Base-by-base conservation (phyloP, 805 yeast species). In the Candida easanensis region DNA sequence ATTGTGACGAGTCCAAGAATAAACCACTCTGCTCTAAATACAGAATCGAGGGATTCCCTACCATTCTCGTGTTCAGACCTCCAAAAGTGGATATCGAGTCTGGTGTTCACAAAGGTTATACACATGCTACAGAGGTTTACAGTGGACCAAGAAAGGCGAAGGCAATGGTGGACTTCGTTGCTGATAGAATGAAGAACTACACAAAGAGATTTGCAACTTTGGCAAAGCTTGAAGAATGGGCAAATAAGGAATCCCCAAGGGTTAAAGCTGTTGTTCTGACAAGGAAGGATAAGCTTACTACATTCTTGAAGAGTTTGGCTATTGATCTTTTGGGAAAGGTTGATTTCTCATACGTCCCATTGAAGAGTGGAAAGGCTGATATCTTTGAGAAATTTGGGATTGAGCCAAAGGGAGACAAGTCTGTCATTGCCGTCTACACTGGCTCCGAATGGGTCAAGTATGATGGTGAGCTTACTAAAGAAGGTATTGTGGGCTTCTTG, bases 41-140 rank as follows among this genome's bases (percentile, higher is more conserved):
- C 61, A 71, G 74, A 42, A 67, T 93, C 23, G 70, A 77, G 52
- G 95, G 96, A 0, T 91, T 76, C 63, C 99, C 99, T 8, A 87
- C 97, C 0, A 62, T 93, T 23, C 65, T 82, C 67, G 82, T 84
- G 4, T 90, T 84, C 65, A 75, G 91, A 55, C 96, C 97, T 2
- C 89, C 93, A 17, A 87, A 86, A 57, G 66, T 66, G 22, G 58
- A 64, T 34, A 32, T 63, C 4, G 53, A 55, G 11, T 48, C 55
- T 20, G 49, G 50, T 14, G 36, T 26, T 4, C 42, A 50, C 15
- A 36, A 46, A 11, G 50, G 48, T n/a, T 57, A 58, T 43, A 60
- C 56, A 9, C 84, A 78, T 61, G 76, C 77, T 0, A 66, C 71
- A 3, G 91, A 82, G 52, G 55, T 65, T 0, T 84, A 82, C 58